These are phyloP conservation scores for Aethionema arabicum DNA, from an alignment of 345 rosid species.

Conservation along the genomic window DNA sequence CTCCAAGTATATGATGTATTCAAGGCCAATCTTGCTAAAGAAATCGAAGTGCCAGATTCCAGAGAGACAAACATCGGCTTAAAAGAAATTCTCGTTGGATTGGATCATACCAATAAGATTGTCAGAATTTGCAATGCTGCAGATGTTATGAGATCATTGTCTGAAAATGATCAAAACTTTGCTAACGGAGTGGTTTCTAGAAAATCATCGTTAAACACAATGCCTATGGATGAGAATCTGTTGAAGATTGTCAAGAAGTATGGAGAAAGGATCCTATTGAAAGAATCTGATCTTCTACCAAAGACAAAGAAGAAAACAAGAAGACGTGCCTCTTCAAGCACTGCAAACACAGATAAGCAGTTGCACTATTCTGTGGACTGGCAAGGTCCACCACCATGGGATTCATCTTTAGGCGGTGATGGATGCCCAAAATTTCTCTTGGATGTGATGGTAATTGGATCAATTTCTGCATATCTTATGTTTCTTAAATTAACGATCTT, in stretches of 20 bases:
- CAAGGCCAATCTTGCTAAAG: constrained; percentile 46
- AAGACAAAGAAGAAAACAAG: constrained; percentile 67
- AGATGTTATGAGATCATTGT: constrained; percentile 57
- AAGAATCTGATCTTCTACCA: constrained; percentile 65
- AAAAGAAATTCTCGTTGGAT: constrained; percentile 53
- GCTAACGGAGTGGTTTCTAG: constrained; percentile 41
- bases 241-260: constrained; percentile 59
- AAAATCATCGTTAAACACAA: constrained; percentile 44
- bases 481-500: constrained; percentile 10
- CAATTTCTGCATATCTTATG: not conserved
- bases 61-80: constrained; percentile 49
- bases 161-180: constrained; percentile 44
- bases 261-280: constrained; percentile 65
- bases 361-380: constrained; percentile 47
- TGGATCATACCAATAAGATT: constrained; percentile 38
- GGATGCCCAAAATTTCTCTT: constrained; percentile 87
- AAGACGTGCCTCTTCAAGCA: constrained; percentile 34
- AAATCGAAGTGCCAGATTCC: constrained; percentile 37
- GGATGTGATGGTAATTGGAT: constrained; percentile 77
- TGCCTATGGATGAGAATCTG: constrained; percentile 69
- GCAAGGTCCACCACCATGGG: constrained; percentile 94
- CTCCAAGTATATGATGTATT: constrained; percentile 63
- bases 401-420: constrained; percentile 72
- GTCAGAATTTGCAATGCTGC: constrained; percentile 52
- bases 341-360: constrained; percentile 40